A percentile compares a stretch with the other conserved stretches of the same genome.
Conservation (phyloP, 345 rosid species). For the Gossypium rotundifolium region DNA sequence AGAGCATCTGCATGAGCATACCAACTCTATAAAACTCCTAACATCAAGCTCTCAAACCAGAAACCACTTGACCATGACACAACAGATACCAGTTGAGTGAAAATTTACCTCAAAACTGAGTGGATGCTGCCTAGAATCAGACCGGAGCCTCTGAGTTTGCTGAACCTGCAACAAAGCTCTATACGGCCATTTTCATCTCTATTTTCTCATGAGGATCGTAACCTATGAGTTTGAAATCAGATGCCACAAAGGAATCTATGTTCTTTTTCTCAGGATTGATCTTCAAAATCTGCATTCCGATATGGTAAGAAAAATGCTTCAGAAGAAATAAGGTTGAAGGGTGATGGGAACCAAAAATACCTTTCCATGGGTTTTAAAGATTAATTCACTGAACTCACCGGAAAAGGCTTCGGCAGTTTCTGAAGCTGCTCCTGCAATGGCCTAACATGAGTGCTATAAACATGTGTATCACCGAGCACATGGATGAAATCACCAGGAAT, state of each 20-base stretch:
- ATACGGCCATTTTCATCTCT: slow-evolving; percentile 95
- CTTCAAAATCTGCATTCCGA: slow-evolving; percentile 59
- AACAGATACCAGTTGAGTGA: background rate
- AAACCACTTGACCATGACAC: background rate
- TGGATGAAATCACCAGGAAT: slow-evolving; percentile 84
- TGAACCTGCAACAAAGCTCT: slow-evolving; percentile 17
- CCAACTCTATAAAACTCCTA: background rate
- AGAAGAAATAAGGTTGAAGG: background rate
- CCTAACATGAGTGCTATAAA: slow-evolving; percentile 66
- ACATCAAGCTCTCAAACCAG: background rate
- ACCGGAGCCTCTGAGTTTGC: background rate
- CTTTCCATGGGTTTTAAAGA: background rate
- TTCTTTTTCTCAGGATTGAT: slow-evolving; percentile 82
- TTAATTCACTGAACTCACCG: slow-evolving; percentile 44
- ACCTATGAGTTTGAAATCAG: slow-evolving; percentile 73
- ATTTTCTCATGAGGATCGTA: slow-evolving; percentile 90
- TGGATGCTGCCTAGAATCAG: background rate
- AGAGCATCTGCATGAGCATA: background rate
- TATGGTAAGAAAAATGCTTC: slow-evolving; percentile 10
- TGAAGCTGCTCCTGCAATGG: slow-evolving; percentile 88
- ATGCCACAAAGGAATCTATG: slow-evolving; percentile 68
- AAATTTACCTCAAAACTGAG: slow-evolving; percentile 37
- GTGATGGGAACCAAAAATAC: background rate
- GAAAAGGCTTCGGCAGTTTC: slow-evolving; percentile 89
- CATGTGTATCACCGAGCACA: slow-evolving; percentile 86